Evolutionary conservation across 768 basidiomycete species (phyloP), one percentile per base, ranked within the genome.

Genomic region (Naganishia vishniacii): DNA sequence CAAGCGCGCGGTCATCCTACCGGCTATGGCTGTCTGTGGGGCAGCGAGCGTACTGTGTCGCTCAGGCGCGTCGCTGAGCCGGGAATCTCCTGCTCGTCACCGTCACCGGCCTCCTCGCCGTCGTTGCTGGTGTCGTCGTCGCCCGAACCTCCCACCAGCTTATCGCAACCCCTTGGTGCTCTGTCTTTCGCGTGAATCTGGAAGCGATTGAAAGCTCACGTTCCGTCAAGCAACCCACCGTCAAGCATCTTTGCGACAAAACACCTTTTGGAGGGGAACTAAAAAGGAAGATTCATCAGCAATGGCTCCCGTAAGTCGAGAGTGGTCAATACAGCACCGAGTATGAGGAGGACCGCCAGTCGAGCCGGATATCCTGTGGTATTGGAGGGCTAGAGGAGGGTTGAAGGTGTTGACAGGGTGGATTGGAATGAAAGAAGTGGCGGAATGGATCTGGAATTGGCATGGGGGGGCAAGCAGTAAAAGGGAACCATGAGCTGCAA

Each of bases 261-360:
- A 56, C 32, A 56, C 53, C 53, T 31, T 51, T 31, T 31, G 53
- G 53, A 56, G 53, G 53, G 53, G 53, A 56, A n/a, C n/a, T n/a
- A n/a, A 56, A 29, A 41, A 41, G 56, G 42, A 41, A 47, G 29
- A 60, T 26, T 28, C 40, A 60, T 28, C 59, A 60, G 45, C 59
- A 60, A 60, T 60, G 59, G 59, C 59, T 60, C 59, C 59, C 42
- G 59, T 60, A 47, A 60, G 59, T 60, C 42, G 7, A 11, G 31
- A 5, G 40, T 51, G 48, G 9, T 51, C 28, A 26, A 7, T 9
- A 51, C 25, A 20, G 4, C 20, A 31, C 13, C 32, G 28, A 37
- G n/a, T 51, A 20, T 15, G 2, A 25, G 49, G 31, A 34, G n/a
- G 15, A 7, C 1, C 16, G 28, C 15, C 11, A n/a, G 49, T n/a